A percentile compares a stretch with the other conserved stretches of the same genome.
phyloP scores from a whole-genome alignment of 1,139 yeast species.

The Neolecta irregularis region DNA sequence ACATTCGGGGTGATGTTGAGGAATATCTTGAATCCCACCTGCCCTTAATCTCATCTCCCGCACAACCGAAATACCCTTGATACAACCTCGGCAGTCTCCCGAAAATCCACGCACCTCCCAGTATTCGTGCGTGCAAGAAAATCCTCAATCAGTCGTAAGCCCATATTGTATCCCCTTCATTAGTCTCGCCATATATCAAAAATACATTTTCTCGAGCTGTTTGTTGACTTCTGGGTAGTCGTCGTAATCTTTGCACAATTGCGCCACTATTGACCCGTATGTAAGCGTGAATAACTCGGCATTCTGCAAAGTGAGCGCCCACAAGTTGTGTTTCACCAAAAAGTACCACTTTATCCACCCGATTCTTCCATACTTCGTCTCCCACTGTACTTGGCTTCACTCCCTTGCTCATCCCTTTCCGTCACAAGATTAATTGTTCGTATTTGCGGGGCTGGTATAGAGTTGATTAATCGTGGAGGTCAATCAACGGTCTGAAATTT shows the following conservation, averaged over 20 bases:
- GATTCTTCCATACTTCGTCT: constrained; percentile 87
- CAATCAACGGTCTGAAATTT: too few relatives aligned
- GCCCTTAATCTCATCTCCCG: background rate
- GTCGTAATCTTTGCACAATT: constrained; percentile 68
- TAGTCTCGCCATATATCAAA: background rate
- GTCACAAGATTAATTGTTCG: too few relatives aligned
- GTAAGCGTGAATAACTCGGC: constrained; percentile 85
- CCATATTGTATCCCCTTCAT: constrained; percentile 66
- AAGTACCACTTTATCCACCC: constrained; percentile 63
- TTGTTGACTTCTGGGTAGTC: constrained; percentile 67
- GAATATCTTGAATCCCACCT: constrained; percentile 76
- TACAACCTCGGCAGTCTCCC: constrained; percentile 77
- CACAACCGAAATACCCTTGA: constrained; percentile 31
- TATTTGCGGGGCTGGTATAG: too few relatives aligned
- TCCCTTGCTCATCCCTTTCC: background rate
- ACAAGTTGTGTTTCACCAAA: background rate
- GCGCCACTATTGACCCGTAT: constrained; percentile 91
- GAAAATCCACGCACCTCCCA: constrained; percentile 63
- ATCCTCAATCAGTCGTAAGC: constrained; percentile 81
- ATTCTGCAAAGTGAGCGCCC: constrained; percentile 31
- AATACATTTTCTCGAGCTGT: constrained; percentile 63
- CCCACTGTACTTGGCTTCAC: constrained; percentile 48
- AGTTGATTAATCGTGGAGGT: too few relatives aligned
- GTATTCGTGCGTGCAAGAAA: constrained; percentile 75
- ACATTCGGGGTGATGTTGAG: constrained; percentile 66